Evolutionary conservation across 2,329 filamentous ascomycete genomes (phyloP).

Genomic region (Mariannaea sp.): DNA sequence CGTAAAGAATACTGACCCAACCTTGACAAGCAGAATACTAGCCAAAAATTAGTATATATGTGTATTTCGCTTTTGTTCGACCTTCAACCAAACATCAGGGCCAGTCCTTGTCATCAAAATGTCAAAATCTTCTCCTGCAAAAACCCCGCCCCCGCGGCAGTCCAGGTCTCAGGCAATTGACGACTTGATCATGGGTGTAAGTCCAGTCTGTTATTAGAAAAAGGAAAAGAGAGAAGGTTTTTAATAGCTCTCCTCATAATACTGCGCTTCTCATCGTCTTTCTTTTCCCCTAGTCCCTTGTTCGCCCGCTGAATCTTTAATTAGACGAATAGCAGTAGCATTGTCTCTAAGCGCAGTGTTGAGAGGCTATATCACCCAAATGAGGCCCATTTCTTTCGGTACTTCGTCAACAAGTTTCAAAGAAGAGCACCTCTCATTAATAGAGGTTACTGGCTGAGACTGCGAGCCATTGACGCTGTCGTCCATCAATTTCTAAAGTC

Average conservation of each 20-base stretch:
- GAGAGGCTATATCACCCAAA: conserved; percentile 80
- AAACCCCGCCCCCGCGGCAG: conserved; percentile 14
- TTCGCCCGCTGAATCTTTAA: conserved; percentile 13
- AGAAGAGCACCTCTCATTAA: conserved; percentile 88
- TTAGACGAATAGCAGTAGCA: conserved; percentile 88
- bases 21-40: too few relatives aligned
- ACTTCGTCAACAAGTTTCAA: conserved; percentile 85
- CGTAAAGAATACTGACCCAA: too few relatives aligned
- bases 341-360: conserved; percentile 91
- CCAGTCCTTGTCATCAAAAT: conserved; percentile 11
- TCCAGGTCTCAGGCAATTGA: conserved; percentile 46
- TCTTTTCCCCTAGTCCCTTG: neutral
- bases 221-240: too few relatives aligned
- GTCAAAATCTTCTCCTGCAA: conserved; percentile 20
- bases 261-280: neutral
- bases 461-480: conserved; percentile 78
- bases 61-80: too few relatives aligned
- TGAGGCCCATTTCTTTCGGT: conserved; percentile 82
- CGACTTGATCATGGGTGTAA: conserved; percentile 61
- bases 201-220: conserved; percentile 30
- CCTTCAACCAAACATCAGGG: too few relatives aligned
- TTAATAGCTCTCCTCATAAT: too few relatives aligned
- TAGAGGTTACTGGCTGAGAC: conserved; percentile 83
- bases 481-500: conserved; percentile 73
- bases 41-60: too few relatives aligned